Evolutionary conservation across 2,329 filamentous ascomycete genomes (phyloP).

Genomic region (Pseudogymnoascus sp.): DNA sequence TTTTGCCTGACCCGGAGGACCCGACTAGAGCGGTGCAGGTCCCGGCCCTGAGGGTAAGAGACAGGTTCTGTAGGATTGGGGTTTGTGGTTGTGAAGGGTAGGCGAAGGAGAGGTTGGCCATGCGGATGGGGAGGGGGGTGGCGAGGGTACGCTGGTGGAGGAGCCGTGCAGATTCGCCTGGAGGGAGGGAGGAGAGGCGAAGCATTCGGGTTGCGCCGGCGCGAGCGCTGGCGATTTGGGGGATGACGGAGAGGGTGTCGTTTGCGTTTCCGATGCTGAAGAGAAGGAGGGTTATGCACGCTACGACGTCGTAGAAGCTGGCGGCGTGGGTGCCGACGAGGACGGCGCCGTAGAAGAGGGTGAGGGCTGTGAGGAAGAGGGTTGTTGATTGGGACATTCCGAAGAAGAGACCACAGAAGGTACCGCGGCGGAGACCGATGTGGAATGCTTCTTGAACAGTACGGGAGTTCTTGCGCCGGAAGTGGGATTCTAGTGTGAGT

Average conservation of each 20-base stretch:
- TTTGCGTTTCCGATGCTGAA: constrained; percentile 70
- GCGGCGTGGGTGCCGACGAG: constrained; percentile 46
- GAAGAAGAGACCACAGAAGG: constrained; percentile 61
- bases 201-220: constrained; percentile 67
- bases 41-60: constrained; percentile 51
- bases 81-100: constrained; percentile 53
- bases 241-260: constrained; percentile 62
- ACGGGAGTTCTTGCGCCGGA: constrained; percentile 51
- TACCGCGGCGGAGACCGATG: constrained; percentile 56
- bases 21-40: constrained; percentile 73
- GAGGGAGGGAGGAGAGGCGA: constrained; percentile 54
- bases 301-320: constrained; percentile 52
- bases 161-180: neutral
- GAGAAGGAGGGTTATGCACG: constrained; percentile 74
- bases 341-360: constrained; percentile 74
- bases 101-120: constrained; percentile 44
- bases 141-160: neutral
- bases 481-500: constrained; percentile 64
- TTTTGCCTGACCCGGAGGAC: constrained; percentile 79
- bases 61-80: constrained; percentile 52
- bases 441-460: constrained; percentile 44
- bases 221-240: constrained; percentile 68
- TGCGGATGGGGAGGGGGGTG: neutral
- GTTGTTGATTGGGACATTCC: constrained; percentile 68
- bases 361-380: constrained; percentile 63